Evolutionary conservation across 345 rosid genomes (phyloP).

Genomic region (Sisymbrium irio): DNA sequence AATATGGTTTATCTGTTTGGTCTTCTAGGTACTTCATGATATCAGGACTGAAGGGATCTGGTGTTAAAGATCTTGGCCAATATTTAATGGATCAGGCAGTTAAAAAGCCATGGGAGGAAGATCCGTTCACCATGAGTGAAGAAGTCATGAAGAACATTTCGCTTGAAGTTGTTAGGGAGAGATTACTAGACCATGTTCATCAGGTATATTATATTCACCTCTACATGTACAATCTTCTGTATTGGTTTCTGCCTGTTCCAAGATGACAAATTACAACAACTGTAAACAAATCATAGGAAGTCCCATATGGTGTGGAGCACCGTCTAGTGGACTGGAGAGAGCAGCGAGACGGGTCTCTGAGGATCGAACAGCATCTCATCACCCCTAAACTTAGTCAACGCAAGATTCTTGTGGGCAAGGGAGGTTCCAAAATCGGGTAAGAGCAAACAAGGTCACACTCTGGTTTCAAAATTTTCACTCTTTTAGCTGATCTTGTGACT

Average conservation of each 20-base stretch:
- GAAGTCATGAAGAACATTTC: slow-evolving; percentile 88
- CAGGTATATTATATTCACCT: slow-evolving; percentile 52
- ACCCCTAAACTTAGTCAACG: slow-evolving; percentile 78
- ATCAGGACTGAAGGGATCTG: slow-evolving; percentile 81
- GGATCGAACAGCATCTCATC: slow-evolving; percentile 86
- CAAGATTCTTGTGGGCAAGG: slow-evolving; percentile 90
- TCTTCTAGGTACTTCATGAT: slow-evolving; percentile 74
- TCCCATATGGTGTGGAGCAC: slow-evolving; percentile 76
- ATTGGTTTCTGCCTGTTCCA: background rate
- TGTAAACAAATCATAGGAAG: slow-evolving; percentile 52
- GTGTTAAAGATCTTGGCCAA: slow-evolving; percentile 68
- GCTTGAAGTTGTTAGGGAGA: slow-evolving; percentile 87
- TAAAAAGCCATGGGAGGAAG: slow-evolving; percentile 92
- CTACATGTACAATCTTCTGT: slow-evolving; percentile 3
- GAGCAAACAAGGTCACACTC: slow-evolving; percentile 3
- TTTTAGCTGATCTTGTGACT: background rate
- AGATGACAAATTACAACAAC: background rate
- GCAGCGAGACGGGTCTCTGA: slow-evolving; percentile 72
- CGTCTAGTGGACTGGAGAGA: slow-evolving; percentile 89
- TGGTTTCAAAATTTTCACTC: background rate
- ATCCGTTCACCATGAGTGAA: slow-evolving; percentile 72
- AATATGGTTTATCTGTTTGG: background rate
- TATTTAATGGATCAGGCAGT: slow-evolving; percentile 86
- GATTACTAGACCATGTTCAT: slow-evolving; percentile 81
- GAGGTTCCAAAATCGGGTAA: slow-evolving; percentile 84